phyloP scores from a whole-genome alignment of 2,329 filamentous ascomycete species.

The Fusarium camptoceras region DNA sequence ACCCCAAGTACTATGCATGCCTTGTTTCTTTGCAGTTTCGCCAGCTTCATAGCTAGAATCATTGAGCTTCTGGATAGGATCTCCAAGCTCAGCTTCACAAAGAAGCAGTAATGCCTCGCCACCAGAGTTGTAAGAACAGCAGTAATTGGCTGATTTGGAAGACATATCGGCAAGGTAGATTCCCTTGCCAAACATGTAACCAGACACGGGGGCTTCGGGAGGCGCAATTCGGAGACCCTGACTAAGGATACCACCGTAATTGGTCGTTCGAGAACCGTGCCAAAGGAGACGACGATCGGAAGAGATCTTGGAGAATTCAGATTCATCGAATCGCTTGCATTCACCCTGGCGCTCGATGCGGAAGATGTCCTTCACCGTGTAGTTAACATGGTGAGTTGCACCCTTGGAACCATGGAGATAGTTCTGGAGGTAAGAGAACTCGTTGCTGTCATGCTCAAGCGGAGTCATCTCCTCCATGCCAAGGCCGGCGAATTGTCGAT shows the following conservation, averaged over 20 bases:
- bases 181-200: slow-evolving; percentile 92
- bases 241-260: slow-evolving; percentile 87
- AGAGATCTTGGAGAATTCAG: slow-evolving; percentile 63
- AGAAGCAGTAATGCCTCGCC: slow-evolving; percentile 80
- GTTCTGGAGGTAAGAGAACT: slow-evolving; percentile 72
- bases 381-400: slow-evolving; percentile 70
- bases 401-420: slow-evolving; percentile 79
- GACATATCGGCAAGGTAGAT: slow-evolving; percentile 90
- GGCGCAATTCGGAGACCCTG: slow-evolving; percentile 93
- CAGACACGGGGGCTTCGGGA: slow-evolving; percentile 80
- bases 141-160: slow-evolving; percentile 86
- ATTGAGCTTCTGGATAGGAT: slow-evolving; percentile 75
- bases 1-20: slow-evolving; percentile 76
- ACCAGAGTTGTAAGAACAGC: slow-evolving; percentile 70
- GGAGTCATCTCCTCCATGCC: slow-evolving; percentile 81
- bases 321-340: slow-evolving; percentile 72
- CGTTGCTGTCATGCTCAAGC: slow-evolving; percentile 66
- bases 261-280: slow-evolving; percentile 87
- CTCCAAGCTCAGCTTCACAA: slow-evolving; percentile 81
- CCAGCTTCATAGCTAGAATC: slow-evolving; percentile 71
- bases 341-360: slow-evolving; percentile 83
- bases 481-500: slow-evolving; percentile 78
- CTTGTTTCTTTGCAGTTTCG: slow-evolving; percentile 68
- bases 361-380: slow-evolving; percentile 80
- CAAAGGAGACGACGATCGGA: slow-evolving; percentile 82